Base-by-base conservation (phyloP, 371 early-diverging fungal genomes). In the Rhizomucor pusillus region DNA sequence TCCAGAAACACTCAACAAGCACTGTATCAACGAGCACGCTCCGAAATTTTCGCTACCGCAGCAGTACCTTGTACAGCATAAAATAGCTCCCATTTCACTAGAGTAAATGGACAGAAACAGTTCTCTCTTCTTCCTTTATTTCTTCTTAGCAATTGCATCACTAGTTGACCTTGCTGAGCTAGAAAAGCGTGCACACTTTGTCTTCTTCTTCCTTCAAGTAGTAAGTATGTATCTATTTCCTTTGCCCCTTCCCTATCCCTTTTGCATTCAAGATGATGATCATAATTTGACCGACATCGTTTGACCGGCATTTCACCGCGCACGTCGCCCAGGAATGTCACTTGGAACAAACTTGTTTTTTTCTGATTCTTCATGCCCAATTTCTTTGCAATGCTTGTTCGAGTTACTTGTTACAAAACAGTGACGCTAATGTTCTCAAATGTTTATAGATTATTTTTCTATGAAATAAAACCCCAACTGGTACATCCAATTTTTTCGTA, bases 231-330 rank as follows among this genome's bases (percentile, higher is more conserved):
- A 34, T 24, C 35, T 39, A 37, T 24, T 24, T 57, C n/a, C 37
- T 41, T 41, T 14, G 41, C 11, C 4, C 12, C 12, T 41, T 11
- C 29, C 29, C 29, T 11, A 41, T 5, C 41, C 14, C 16, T 41
- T 41, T 3, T 41, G 4, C 12, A 4, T 41, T 16, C 18, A 35
- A 54, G 29, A 67, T 67, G 67, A 63, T 67, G 63, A 49, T 67
- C 62, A 63, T 67, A 67, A 67, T 67, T 67, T 67, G 67, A n/a
- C n/a, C n/a, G n/a, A n/a, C n/a, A n/a, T n/a, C 67, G 67, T 67
- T 67, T 63, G 67, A 67, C 54, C 53, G 58, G 41, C 56, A 46
- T 45, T 50, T 55, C 33, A 53, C 48, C 58, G 63, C 58, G 67
- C 66, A 63, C 63, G 49, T 66, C 63, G 67, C 67, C 67, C 63